Evolutionary conservation across 2,329 filamentous ascomycete species (phyloP).

Genomic region (Geoglossum cookeanum): DNA sequence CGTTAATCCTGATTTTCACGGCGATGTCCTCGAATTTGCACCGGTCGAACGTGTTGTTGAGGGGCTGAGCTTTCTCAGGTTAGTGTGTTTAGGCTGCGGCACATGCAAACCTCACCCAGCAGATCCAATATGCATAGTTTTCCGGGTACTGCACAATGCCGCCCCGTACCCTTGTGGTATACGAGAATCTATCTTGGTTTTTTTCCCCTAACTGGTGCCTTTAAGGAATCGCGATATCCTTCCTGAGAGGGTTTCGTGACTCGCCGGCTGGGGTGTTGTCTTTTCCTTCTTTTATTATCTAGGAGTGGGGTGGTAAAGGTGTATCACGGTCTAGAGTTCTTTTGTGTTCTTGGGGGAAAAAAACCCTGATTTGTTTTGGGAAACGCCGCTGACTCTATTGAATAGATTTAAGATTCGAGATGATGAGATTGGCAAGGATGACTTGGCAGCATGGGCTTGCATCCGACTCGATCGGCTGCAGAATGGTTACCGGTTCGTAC

Average conservation of each 20-base stretch:
- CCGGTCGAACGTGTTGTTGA: constrained; percentile 37
- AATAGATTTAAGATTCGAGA: constrained; percentile 67
- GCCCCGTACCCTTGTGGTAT: no score
- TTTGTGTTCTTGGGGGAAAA: background rate
- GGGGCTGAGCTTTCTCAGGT: constrained; percentile 56
- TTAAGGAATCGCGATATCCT: no score
- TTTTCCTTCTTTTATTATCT: background rate
- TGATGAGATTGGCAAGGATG: constrained; percentile 57
- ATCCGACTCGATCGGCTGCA: constrained; percentile 66
- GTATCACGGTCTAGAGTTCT: background rate
- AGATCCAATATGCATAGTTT: background rate
- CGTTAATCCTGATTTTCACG: constrained; percentile 43
- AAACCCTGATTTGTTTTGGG: background rate
- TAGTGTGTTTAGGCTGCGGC: constrained; percentile 18
- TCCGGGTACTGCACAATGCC: constrained; percentile 2
- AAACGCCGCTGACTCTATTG: background rate
- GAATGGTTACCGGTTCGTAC: constrained; percentile 58
- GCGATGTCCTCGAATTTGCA: constrained; percentile 38
- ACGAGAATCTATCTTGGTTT: no score
- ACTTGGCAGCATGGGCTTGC: constrained; percentile 73
- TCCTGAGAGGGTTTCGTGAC: no score
- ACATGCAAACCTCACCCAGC: no score
- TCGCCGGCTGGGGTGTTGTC: background rate
- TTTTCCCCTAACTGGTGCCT: no score
- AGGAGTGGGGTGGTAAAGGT: no score